Base-by-base conservation (phyloP, 225 moss, liverwort and hornwort genomes). In the Rhytidiadelphus loreus region DNA sequence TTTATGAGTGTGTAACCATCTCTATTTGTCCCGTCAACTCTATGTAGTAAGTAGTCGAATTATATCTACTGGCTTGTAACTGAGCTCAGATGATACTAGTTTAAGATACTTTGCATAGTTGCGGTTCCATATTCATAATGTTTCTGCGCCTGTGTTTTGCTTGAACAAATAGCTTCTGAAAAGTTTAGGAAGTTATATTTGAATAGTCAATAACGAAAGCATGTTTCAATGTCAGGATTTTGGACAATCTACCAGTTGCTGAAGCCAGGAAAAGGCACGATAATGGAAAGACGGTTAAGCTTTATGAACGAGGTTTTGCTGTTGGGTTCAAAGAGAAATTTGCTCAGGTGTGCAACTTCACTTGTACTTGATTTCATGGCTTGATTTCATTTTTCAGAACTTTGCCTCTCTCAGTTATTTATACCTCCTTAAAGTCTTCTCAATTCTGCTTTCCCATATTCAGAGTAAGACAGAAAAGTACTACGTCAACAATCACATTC, bases 221-320 rank as follows among this genome's bases (percentile, higher is more conserved):
- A 64, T 17, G 7, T 35, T 81, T 88, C 30, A 39, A 71, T 85
- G 39, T 83, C 92, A 95, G 95, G 96, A 96, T 96, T 83, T 88
- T 96, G 82, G 96, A 96, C 87, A 96, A 96, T 84, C 90, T 96
- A 35, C 96, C 96, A 48, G 95, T 96, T 24, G 97, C 96, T 73
- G 91, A 95, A 77, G 55, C 80, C 64, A 87, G 59, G 72, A 87
- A 4, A 81, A 89, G 89, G 84, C 89, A 87, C 83, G 89, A 87
- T 57, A 91, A 95, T 22, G 96, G 90, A 20, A 77, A 83, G 35
- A 18, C 26, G 30, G 83, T 91, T 35, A 93, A 83, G 78, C 72
- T 86, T 80, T 96, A 93, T 85, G 94, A 95, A 23, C 93, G 93
- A 69, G 97, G 97, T 81, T 97, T 95, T 72, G 88, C 73, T 74